Percentiles rank a stretch among this genome's conserved stretches.
Conservation (phyloP, 2,329 filamentous ascomycete genomes). For the Penicillium palitans region DNA sequence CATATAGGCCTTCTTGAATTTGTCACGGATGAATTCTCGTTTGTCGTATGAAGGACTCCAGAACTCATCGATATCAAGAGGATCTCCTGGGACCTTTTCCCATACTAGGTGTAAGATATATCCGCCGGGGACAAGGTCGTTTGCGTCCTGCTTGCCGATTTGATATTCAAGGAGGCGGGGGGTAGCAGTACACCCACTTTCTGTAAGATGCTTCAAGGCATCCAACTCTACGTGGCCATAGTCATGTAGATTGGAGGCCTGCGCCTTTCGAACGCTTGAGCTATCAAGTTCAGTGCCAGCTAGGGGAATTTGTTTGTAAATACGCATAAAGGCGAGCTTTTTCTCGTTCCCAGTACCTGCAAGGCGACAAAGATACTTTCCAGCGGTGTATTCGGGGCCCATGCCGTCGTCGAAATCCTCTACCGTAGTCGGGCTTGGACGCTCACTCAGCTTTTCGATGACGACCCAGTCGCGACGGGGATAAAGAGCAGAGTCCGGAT, state of each 20-base stretch:
- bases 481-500: background rate
- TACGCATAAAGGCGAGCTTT: too few species aligned
- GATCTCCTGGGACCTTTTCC: background rate
- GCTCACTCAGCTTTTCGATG: background rate
- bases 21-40: background rate
- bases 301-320: too few species aligned
- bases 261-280: too few species aligned
- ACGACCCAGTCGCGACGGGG: background rate
- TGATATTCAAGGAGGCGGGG: background rate
- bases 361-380: background rate
- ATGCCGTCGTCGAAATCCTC: background rate
- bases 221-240: background rate
- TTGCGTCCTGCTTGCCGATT: background rate
- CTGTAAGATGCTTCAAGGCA: background rate
- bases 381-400: background rate
- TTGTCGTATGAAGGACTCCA: background rate
- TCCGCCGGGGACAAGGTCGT: conserved; percentile 1
- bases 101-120: background rate
- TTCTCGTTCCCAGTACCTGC: background rate
- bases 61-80: background rate
- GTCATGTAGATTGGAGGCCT: too few species aligned
- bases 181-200: background rate
- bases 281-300: too few species aligned
- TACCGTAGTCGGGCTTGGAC: background rate
- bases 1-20: background rate